phyloP scores from a whole-genome alignment of 176 grass and related monocot species.

The Oryza meridionalis region DNA sequence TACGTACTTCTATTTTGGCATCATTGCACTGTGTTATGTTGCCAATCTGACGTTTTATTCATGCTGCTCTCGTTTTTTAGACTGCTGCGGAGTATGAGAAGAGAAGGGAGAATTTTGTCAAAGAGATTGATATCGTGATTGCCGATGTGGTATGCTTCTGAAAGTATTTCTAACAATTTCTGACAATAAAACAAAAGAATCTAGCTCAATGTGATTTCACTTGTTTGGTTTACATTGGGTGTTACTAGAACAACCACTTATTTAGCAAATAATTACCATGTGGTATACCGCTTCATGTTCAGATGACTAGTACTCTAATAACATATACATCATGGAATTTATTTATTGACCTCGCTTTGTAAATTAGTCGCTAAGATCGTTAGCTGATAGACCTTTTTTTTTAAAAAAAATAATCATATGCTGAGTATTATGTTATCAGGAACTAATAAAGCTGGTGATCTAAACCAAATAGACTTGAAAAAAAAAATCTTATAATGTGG shows the following conservation, averaged over 20 bases:
- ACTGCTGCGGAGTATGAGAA: slow-evolving; percentile 74
- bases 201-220: background rate
- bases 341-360: background rate
- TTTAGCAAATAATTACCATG: too few relatives aligned
- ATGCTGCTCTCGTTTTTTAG: slow-evolving; percentile 26
- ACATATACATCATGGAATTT: background rate
- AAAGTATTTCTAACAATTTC: background rate
- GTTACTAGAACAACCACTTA: background rate
- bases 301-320: background rate
- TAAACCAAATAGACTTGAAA: too few relatives aligned
- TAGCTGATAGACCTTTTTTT: background rate
- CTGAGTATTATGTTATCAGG: background rate
- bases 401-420: background rate
- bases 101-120: slow-evolving; percentile 77
- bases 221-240: background rate
- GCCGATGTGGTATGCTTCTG: slow-evolving; percentile 79
- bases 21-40: background rate
- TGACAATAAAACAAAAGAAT: too few relatives aligned
- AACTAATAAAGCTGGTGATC: background rate
- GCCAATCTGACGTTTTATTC: background rate
- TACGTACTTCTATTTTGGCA: background rate
- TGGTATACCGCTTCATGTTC: background rate
- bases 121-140: slow-evolving; percentile 86
- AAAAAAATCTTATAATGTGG: too few relatives aligned
- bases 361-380: background rate